Conservation (phyloP, 1,139 yeast genomes). For the Wickerhamomyces sp. region DNA sequence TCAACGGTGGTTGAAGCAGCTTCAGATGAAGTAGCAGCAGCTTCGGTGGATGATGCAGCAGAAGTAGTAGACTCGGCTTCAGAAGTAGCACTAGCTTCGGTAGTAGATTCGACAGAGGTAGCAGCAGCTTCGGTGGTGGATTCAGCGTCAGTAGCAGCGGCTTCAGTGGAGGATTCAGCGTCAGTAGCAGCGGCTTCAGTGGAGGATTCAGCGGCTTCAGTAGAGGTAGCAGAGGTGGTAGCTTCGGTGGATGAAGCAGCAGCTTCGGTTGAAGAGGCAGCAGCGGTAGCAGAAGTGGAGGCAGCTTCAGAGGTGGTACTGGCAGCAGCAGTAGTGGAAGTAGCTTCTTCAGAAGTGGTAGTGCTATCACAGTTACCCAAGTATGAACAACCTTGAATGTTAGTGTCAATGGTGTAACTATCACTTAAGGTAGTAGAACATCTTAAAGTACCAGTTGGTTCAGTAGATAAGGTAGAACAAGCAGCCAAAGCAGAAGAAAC, state of each 20-base stretch:
- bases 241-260: constrained; percentile 3
- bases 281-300: constrained; percentile 11
- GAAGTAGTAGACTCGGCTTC: no score
- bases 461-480: constrained; percentile 20
- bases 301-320: constrained; percentile 15
- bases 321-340: constrained; percentile 7
- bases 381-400: constrained; percentile 13
- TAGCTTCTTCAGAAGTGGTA: constrained; percentile 2
- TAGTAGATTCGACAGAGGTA: background rate
- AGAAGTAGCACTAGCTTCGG: background rate
- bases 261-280: background rate
- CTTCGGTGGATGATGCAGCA: background rate
- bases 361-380: constrained; percentile 12
- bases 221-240: background rate
- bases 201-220: background rate
- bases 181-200: constrained; percentile 5
- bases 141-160: background rate
- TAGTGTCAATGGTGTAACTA: constrained; percentile 16
- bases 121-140: background rate
- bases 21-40: background rate
- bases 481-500: constrained; percentile 22
- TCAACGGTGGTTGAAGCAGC: constrained; percentile 12
- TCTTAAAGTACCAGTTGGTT: constrained; percentile 24
- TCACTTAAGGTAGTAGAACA: constrained; percentile 20
- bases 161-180: constrained; percentile 10